A percentile compares a stretch with the other conserved stretches of the same genome.
Conservation (phyloP, 345 rosid genomes). For the Punica granatum region DNA sequence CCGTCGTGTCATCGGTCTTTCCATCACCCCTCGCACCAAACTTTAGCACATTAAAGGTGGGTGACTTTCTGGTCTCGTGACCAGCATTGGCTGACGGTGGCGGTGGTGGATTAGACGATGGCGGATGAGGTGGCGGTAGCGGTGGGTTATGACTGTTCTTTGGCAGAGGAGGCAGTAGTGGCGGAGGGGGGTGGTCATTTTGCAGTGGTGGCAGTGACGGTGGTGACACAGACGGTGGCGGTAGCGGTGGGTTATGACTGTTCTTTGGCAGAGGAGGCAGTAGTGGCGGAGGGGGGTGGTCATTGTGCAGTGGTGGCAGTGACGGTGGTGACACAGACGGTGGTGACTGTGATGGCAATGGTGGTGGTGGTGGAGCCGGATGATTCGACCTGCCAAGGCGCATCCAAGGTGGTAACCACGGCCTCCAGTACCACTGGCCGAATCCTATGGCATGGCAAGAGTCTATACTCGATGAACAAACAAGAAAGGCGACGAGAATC, state of each 20-base stretch:
- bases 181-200: background rate
- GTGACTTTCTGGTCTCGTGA: background rate
- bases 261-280: background rate
- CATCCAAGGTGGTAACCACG: background rate
- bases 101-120: background rate
- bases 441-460: background rate
- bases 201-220: background rate
- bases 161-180: background rate
- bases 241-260: background rate
- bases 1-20: conserved; percentile 11
- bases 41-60: conserved; percentile 7
- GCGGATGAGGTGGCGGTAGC: background rate
- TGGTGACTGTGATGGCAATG: background rate
- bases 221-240: background rate
- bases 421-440: background rate
- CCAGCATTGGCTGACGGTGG: background rate
- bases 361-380: background rate
- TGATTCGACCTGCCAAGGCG: too few species aligned
- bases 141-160: background rate
- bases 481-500: background rate
- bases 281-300: background rate
- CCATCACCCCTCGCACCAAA: conserved; percentile 11
- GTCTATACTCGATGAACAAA: background rate
- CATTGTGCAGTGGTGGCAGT: background rate
- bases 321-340: background rate